phyloP scores from a whole-genome alignment of 2,329 filamentous ascomycete genomes.

The Xylariaceae sp. region DNA sequence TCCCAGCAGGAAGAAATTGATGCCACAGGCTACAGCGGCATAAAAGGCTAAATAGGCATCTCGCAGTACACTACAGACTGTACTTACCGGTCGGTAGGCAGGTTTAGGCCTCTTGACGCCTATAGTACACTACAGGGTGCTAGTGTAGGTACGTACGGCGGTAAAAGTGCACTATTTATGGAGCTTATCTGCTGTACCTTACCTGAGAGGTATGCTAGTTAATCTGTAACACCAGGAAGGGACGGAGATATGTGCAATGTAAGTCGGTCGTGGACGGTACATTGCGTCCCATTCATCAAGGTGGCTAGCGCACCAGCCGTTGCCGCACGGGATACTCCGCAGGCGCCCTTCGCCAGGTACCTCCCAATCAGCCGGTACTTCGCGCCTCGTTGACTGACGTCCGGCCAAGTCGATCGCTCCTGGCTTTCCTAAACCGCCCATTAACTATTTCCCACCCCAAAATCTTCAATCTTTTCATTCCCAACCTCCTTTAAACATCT shows the following conservation, averaged over 20 bases:
- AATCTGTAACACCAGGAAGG: background rate
- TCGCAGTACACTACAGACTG: too few relatives aligned
- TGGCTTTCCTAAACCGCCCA: slow-evolving; percentile 6
- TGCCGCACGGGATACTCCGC: too few relatives aligned
- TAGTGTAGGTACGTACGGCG: background rate
- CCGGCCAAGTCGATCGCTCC: slow-evolving; percentile 1
- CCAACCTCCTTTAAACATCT: slow-evolving; percentile 19
- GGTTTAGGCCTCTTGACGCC: too few relatives aligned
- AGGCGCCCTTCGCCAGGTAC: background rate
- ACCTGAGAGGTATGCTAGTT: background rate
- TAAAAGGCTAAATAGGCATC: too few relatives aligned
- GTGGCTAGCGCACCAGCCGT: background rate
- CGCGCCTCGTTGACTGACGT: background rate
- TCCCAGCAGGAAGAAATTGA: too few relatives aligned
- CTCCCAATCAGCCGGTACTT: background rate
- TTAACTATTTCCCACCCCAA: slow-evolving; percentile 7
- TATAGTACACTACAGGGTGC: background rate
- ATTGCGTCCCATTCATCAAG: background rate
- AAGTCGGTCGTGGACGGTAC: too few relatives aligned
- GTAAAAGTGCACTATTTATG: too few relatives aligned
- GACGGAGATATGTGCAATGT: too few relatives aligned
- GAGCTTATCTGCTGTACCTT: background rate
- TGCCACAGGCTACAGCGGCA: too few relatives aligned
- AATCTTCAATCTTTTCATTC: slow-evolving; percentile 14
- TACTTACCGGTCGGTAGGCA: too few relatives aligned